These are phyloP conservation scores for Nicotiana undulata DNA, from an alignment of 257 asterid species.

Conservation along the genomic window DNA sequence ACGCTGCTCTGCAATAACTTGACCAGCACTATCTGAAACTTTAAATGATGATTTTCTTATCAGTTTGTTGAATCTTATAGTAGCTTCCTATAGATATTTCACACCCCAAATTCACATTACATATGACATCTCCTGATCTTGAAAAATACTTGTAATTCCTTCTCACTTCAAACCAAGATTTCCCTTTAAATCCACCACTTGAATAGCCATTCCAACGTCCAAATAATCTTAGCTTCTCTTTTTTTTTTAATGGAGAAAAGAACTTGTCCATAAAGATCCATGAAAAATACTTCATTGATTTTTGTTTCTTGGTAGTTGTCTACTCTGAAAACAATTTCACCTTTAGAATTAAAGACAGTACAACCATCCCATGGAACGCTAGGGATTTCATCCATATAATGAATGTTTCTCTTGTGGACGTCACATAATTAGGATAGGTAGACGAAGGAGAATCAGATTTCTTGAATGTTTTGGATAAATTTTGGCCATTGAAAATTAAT, in stretches of 20 bases:
- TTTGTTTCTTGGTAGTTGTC: constrained; percentile 24
- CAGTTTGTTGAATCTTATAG: constrained; percentile 30
- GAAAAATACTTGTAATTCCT: constrained; percentile 22
- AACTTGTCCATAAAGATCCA: constrained; percentile 59
- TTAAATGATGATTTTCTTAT: constrained; percentile 39
- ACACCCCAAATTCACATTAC: constrained; percentile 28
- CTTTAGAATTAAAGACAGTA: neutral
- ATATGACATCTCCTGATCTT: constrained; percentile 15
- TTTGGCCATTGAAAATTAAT: constrained; percentile 50
- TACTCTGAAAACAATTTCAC: constrained; percentile 1
- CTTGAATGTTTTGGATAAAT: constrained; percentile 30
- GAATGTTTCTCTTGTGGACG: too few species aligned
- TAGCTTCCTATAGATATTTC: constrained; percentile 17
- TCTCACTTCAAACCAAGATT: constrained; percentile 13
- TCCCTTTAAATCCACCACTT: constrained; percentile 13
- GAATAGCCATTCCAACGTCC: constrained; percentile 44
- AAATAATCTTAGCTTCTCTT: constrained; percentile 30
- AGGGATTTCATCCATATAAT: constrained; percentile 3
- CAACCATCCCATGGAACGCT: neutral
- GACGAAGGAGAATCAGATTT: neutral
- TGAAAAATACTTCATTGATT: constrained; percentile 49
- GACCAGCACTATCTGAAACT: constrained; percentile 36
- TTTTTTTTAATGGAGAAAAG: constrained; percentile 48
- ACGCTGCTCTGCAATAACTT: constrained; percentile 54
- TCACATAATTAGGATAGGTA: neutral